phyloP scores from a whole-genome alignment of 441 rosid genomes.

The Bocquillonia castaneifolia region DNA sequence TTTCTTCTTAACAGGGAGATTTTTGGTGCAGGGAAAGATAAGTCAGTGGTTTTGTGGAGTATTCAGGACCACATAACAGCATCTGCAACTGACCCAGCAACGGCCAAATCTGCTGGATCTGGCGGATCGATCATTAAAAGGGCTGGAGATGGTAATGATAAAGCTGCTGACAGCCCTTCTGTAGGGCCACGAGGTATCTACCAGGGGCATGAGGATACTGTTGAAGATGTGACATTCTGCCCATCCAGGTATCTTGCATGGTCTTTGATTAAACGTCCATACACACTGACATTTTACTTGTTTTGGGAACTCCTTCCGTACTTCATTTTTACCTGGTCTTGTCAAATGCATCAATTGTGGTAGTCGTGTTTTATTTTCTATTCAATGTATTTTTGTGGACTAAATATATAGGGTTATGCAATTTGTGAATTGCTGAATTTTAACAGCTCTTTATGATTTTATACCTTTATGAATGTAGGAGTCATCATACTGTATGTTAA shows the following conservation, averaged over 20 bases:
- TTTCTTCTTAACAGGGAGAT: slow-evolving; percentile 21
- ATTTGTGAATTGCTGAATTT: background rate
- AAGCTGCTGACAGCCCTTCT: slow-evolving; percentile 56
- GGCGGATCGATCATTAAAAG: slow-evolving; percentile 64
- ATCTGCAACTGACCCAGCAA: slow-evolving; percentile 52
- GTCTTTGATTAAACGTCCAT: background rate
- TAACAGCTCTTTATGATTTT: background rate
- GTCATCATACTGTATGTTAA: background rate
- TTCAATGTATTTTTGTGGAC: background rate
- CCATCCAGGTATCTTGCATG: slow-evolving; percentile 72
- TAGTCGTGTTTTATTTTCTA: background rate
- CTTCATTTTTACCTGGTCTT: background rate
- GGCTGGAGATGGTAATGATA: slow-evolving; percentile 57
- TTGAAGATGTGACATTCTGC: slow-evolving; percentile 93
- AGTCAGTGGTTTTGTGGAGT: slow-evolving; percentile 92
- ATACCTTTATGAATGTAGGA: background rate
- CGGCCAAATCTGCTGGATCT: slow-evolving; percentile 55
- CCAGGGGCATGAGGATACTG: slow-evolving; percentile 90
- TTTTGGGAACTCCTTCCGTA: background rate
- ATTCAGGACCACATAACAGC: slow-evolving; percentile 91
- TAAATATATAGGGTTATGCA: background rate
- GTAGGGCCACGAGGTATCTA: slow-evolving; percentile 89
- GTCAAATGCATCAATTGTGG: background rate
- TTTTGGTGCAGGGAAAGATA: slow-evolving; percentile 80
- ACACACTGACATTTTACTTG: background rate